Base-by-base conservation (phyloP, 2,329 filamentous ascomycete genomes). In the Cylindrodendrum hubeiense region DNA sequence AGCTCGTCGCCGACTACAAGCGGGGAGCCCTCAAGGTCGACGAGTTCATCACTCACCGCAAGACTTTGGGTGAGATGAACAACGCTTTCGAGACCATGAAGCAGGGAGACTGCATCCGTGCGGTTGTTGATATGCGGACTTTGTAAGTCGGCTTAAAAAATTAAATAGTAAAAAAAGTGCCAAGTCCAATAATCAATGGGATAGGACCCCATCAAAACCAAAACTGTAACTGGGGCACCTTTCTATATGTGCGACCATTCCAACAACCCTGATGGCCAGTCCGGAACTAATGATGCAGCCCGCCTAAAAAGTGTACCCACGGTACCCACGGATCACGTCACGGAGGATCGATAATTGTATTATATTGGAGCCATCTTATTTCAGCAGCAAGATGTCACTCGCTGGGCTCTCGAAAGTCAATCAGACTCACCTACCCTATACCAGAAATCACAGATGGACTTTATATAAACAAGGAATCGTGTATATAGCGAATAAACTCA, bases 31-130 rank as follows among this genome's bases (percentile, higher is more conserved):
- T 99, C 78, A 98, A 98, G 90, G 96, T 98, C 49, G 95, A 98
- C 79, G 96, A 99, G 85, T 98, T 98, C 86, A 98, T 99, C 84
- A 99, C 96, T 33, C 96, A 99, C 85, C 90, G 95, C 74, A 93
- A 97, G 84, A 88, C 87, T 4, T 85, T 99, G 47, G 83, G 84
- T 66, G 89, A 92, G 76, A 97, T 99, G 82, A 98, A 98, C 86
- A 85, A 87, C 55, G 95, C 94, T 21, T 99, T 97, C 77, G 89
- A 94, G 70, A 90, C 92, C 74, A 99, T 99, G 96, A 97, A 98
- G 87, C 87, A 90, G 66, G 96, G 96, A 64, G 95, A 98, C 82
- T 99, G 96, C 83, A 98, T 99, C 77, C 93, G 96, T 70, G 97
- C 94, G 73, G 96, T 98, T 10, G 92, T 98, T 58, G 89, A 88